These are phyloP conservation scores for Xenoacremonium recifei DNA, from an alignment of 2,329 filamentous ascomycete genomes.

Conservation along the genomic window DNA sequence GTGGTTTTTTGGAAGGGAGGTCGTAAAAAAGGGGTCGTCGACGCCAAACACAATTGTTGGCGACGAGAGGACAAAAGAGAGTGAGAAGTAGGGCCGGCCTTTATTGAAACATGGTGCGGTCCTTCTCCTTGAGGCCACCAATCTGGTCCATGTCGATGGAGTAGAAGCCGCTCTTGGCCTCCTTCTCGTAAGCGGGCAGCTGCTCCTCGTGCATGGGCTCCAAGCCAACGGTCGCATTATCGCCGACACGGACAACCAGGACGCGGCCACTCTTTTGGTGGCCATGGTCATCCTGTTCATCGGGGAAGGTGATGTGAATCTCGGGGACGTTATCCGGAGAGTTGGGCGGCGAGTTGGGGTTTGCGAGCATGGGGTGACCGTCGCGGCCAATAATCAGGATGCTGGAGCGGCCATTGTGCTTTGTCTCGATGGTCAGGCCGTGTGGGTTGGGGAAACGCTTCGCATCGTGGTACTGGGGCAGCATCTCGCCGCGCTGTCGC, in stretches of 20 bases:
- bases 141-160: constrained; percentile 93
- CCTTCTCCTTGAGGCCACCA: constrained; percentile 91
- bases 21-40: constrained; percentile 19
- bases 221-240: constrained; percentile 79
- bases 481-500: constrained; percentile 44
- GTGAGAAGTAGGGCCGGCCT: constrained; percentile 7
- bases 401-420: constrained; percentile 58
- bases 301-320: constrained; percentile 97
- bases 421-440: constrained; percentile 58
- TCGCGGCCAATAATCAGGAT: constrained; percentile 79
- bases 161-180: constrained; percentile 77
- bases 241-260: constrained; percentile 87
- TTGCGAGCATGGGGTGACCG: constrained; percentile 70
- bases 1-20: constrained; percentile 13
- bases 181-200: constrained; percentile 86
- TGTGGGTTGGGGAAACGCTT: constrained; percentile 51
- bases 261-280: constrained; percentile 82
- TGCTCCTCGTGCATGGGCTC: constrained; percentile 80
- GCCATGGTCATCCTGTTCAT: constrained; percentile 85
- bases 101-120: constrained; percentile 42
- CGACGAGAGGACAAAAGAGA: constrained; percentile 17
- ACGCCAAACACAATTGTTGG: constrained; percentile 25
- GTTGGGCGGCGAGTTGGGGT: constrained; percentile 71
- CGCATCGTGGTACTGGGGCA: constrained; percentile 69
- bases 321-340: constrained; percentile 85